Conservation (phyloP, 2,329 filamentous ascomycete species). For the Colletotrichum magnum region DNA sequence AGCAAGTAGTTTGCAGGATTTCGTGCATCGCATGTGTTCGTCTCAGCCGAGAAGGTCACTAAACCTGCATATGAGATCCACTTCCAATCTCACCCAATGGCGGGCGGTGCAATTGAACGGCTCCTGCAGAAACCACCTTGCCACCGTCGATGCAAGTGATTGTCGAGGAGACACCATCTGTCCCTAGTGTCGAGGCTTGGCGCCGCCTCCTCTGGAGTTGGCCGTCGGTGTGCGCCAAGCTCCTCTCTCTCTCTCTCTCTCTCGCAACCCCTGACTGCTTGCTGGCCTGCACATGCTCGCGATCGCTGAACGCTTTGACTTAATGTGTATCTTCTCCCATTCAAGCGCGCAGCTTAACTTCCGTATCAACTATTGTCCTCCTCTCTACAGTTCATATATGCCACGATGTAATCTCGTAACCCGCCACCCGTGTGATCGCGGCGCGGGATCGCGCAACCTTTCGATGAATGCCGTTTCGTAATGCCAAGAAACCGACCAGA, state of each 20-base stretch:
- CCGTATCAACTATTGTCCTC: conserved; percentile 32
- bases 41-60: conserved; percentile 2
- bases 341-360: conserved; percentile 33
- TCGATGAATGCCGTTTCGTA: conserved; percentile 40
- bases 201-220: background rate
- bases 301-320: background rate
- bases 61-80: conserved; percentile 33
- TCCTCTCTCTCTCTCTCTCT: too few species aligned
- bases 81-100: conserved; percentile 31
- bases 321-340: conserved; percentile 38
- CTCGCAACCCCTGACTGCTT: too few species aligned
- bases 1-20: background rate
- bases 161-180: conserved; percentile 5
- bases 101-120: background rate
- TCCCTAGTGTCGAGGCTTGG: conserved; percentile 22
- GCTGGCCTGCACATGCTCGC: background rate
- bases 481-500: conserved; percentile 36
- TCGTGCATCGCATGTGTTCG: background rate
- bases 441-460: conserved; percentile 42
- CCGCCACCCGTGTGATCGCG: conserved; percentile 47
- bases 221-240: too few species aligned
- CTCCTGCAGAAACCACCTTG: background rate
- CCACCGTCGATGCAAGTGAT: conserved; percentile 24
- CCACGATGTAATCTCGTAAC: conserved; percentile 46
- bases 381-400: conserved; percentile 42